A percentile compares a stretch with the other conserved stretches of the same genome.
Conservation (phyloP, 179 eudicot genomes). For the Carnegiea gigantea region DNA sequence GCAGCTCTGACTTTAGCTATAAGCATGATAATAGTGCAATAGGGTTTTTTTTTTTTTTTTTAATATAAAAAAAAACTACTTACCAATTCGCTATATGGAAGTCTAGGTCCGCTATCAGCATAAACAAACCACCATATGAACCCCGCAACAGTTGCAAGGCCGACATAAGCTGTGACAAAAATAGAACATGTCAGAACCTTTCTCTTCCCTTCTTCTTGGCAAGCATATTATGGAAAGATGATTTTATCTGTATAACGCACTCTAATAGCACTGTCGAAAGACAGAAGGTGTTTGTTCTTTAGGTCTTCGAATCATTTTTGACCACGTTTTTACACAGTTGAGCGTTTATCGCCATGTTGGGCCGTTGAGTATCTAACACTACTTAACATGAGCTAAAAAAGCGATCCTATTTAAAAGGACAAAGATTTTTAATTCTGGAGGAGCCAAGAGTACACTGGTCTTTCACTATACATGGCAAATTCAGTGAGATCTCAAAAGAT, state of each 20-base stretch:
- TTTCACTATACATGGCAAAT: too few relatives aligned
- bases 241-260: not conserved
- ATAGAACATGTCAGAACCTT: conserved; percentile 13
- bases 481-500: too few relatives aligned
- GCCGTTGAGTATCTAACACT: too few relatives aligned
- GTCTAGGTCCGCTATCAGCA: conserved; percentile 82
- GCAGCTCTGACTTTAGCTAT: not conserved
- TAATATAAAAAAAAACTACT: conserved; percentile 22
- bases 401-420: too few relatives aligned
- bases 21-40: not conserved
- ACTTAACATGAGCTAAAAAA: too few relatives aligned
- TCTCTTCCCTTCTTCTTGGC: not conserved
- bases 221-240: not conserved
- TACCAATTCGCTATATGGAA: conserved; percentile 85
- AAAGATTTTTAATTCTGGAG: too few relatives aligned
- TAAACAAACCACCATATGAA: conserved; percentile 99
- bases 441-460: too few relatives aligned
- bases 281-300: not conserved
- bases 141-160: conserved; percentile 97
- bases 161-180: conserved; percentile 82
- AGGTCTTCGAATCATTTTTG: not conserved
- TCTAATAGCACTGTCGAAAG: not conserved
- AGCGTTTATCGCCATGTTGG: too few relatives aligned
- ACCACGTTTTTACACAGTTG: too few relatives aligned
- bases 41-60: not conserved